Conservation (phyloP, 1,284 basidiomycete species). For the Trichosporon ovoides region DNA sequence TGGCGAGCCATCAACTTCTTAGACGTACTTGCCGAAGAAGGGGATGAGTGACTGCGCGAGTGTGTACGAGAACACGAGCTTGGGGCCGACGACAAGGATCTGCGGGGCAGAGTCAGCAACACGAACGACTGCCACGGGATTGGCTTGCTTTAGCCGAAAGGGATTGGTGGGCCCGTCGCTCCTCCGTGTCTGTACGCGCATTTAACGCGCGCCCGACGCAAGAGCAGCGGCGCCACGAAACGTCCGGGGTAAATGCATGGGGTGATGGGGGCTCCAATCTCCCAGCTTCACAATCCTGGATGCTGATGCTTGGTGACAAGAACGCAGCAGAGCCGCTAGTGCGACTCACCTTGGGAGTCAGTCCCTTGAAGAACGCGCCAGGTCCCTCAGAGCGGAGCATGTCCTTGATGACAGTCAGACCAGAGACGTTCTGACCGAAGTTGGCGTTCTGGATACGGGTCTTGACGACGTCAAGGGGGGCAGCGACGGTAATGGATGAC, state of each 20-base stretch:
- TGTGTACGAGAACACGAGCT: constrained; percentile 97
- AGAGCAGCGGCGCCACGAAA: neutral
- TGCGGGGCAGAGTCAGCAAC: constrained; percentile 37
- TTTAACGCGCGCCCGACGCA: neutral
- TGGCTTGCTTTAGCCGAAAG: constrained; percentile 4
- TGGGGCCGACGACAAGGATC: constrained; percentile 95
- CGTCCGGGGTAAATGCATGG: neutral
- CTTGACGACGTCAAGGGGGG: constrained; percentile 93
- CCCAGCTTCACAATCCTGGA: neutral
- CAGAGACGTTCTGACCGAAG: constrained; percentile 82
- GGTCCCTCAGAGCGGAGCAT: constrained; percentile 81
- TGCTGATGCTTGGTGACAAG: neutral
- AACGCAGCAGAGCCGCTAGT: no score
- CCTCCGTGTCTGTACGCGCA: constrained; percentile 3
- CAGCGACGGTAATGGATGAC: constrained; percentile 91
- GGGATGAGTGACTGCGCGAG: constrained; percentile 95
- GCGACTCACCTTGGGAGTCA: constrained; percentile 76
- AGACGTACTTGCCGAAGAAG: constrained; percentile 75
- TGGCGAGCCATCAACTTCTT: constrained; percentile 1
- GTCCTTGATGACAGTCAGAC: constrained; percentile 79
- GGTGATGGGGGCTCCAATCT: neutral
- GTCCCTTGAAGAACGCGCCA: constrained; percentile 90
- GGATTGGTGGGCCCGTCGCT: neutral
- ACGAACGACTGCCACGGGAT: neutral
- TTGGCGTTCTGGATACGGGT: constrained; percentile 97